Evolutionary conservation across 805 yeast species (phyloP).

Genomic region (Monosporozyma yasuniensis): DNA sequence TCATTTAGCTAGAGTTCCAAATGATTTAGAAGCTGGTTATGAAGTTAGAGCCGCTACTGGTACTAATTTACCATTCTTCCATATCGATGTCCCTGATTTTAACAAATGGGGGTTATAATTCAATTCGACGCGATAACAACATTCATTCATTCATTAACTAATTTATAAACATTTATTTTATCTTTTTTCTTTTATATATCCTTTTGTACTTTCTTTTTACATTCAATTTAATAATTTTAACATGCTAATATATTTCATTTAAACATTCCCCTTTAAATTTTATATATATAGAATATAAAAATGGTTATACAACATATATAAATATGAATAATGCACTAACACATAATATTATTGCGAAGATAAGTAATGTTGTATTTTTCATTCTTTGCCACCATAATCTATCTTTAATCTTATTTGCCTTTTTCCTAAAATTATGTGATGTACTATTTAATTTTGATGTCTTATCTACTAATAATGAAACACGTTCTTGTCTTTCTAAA

Average conservation of each 20-base stretch:
- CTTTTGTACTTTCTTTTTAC: background rate
- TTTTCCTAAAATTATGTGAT: constrained; percentile 60
- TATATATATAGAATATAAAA: background rate
- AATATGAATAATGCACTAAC: constrained; percentile 19
- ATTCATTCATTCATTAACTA: background rate
- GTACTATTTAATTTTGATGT: constrained; percentile 63
- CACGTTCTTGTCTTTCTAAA: constrained; percentile 69
- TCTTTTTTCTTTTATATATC: background rate
- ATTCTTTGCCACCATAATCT: constrained; percentile 63
- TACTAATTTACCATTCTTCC: constrained; percentile 30
- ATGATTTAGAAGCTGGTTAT: constrained; percentile 11
- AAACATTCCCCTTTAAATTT: background rate
- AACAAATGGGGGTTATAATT: constrained; percentile 23
- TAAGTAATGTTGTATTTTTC: constrained; percentile 24
- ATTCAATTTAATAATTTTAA: background rate
- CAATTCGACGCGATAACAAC: background rate
- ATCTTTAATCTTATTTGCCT: constrained; percentile 53
- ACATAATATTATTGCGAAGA: constrained; percentile 17
- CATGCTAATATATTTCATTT: too few relatives aligned
- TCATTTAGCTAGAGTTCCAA: constrained; percentile 22
- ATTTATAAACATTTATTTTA: too few relatives aligned
- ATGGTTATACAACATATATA: constrained; percentile 6
- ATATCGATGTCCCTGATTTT: constrained; percentile 30
- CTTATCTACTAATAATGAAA: constrained; percentile 63
- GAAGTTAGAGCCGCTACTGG: constrained; percentile 24